These are phyloP conservation scores for Aspergillus sp. DNA, from an alignment of 2,329 filamentous ascomycete genomes.

Conservation along the genomic window DNA sequence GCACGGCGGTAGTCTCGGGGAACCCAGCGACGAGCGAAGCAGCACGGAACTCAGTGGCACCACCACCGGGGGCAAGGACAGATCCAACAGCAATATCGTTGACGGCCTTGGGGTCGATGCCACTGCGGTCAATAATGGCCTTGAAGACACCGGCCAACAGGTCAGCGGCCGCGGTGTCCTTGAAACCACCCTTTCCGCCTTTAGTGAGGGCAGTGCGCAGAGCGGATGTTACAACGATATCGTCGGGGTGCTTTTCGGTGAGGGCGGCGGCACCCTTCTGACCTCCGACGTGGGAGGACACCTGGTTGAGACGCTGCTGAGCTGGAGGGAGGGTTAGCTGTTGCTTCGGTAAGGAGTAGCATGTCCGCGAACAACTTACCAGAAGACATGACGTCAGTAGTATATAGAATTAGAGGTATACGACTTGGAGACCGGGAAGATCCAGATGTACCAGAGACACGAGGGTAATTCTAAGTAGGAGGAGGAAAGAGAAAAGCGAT, in stretches of 20 bases:
- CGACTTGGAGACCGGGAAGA: neutral
- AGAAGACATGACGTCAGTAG: conserved; percentile 34
- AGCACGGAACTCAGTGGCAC: conserved; percentile 93
- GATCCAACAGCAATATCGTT: conserved; percentile 90
- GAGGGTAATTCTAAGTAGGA: conserved; percentile 1
- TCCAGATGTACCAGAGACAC: conserved; percentile 1
- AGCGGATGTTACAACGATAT: conserved; percentile 83
- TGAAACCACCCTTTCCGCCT: conserved; percentile 88
- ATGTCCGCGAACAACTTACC: conserved; percentile 20
- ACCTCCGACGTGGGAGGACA: conserved; percentile 46
- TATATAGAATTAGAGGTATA: neutral
- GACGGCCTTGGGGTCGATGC: conserved; percentile 78
- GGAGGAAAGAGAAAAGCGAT: conserved; percentile 2
- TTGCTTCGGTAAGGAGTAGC: neutral
- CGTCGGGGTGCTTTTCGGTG: conserved; percentile 48
- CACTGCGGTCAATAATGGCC: conserved; percentile 72
- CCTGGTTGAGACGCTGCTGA: conserved; percentile 52
- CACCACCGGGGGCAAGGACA: conserved; percentile 85
- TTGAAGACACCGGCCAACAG: conserved; percentile 76
- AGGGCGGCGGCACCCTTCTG: conserved; percentile 29
- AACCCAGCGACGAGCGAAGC: conserved; percentile 86
- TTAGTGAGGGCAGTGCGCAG: conserved; percentile 89
- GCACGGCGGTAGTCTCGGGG: conserved; percentile 74
- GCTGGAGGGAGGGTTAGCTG: conserved; percentile 30
- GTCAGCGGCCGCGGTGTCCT: conserved; percentile 83